Percentiles rank a stretch among this genome's conserved stretches.
phyloP scores from a whole-genome alignment of 2,329 filamentous ascomycete species.

The Trichocomaceae sp. region DNA sequence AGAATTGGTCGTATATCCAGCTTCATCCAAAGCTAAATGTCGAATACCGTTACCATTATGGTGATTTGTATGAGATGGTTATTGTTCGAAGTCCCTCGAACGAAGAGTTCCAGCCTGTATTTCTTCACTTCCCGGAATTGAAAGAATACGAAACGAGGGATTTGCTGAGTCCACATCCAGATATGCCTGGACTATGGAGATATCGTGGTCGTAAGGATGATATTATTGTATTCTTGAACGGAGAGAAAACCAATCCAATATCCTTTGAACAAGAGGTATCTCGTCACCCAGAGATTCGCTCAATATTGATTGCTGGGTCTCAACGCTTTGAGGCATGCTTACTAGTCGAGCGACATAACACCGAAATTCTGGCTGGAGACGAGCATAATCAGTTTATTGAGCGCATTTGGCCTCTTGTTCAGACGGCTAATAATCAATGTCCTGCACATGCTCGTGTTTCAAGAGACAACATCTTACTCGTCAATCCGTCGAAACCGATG shows the following conservation, averaged over 20 bases:
- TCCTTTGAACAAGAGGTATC: background rate
- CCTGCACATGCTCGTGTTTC: background rate
- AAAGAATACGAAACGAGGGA: slow-evolving; percentile 1
- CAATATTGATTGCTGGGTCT: slow-evolving; percentile 1
- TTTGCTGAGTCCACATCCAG: background rate
- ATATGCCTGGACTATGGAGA: background rate
- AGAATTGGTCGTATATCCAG: too few relatives aligned
- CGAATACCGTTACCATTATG: background rate
- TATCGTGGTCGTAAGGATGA: slow-evolving; percentile 4
- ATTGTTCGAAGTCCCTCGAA: background rate
- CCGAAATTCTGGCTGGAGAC: too few relatives aligned
- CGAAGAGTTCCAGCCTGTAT: slow-evolving; percentile 1
- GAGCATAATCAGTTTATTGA: background rate
- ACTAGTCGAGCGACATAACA: background rate
- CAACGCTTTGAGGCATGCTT: slow-evolving; percentile 1
- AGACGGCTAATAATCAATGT: too few relatives aligned
- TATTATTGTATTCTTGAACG: slow-evolving; percentile 2
- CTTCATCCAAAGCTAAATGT: background rate
- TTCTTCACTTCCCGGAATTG: slow-evolving; percentile 1
- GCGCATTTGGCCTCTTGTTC: slow-evolving; percentile 2
- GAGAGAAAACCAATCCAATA: slow-evolving; percentile 3
- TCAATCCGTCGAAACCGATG: background rate
- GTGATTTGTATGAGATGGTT: background rate
- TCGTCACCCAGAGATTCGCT: background rate
- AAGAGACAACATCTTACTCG: too few relatives aligned